These are phyloP conservation scores for Oryza meyeriana DNA, from an alignment of 176 grass and related monocot genomes.

Conservation along the genomic window DNA sequence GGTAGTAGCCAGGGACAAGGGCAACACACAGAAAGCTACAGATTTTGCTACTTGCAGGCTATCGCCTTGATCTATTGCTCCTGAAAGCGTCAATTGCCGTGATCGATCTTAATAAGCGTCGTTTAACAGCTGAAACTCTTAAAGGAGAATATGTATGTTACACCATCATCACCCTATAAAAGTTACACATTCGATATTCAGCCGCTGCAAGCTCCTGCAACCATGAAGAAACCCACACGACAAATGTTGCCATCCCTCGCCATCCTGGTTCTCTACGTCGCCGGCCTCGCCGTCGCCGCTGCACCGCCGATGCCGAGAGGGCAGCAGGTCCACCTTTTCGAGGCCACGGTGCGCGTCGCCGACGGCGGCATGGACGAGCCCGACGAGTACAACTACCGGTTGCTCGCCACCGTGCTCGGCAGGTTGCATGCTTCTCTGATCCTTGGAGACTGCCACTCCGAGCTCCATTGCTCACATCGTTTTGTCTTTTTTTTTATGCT, in stretches of 20 bases:
- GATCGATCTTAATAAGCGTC: background rate
- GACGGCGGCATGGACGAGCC: background rate
- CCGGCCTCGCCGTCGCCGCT: background rate
- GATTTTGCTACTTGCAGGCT: background rate
- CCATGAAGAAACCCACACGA: conserved; percentile 15
- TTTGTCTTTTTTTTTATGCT: conserved; percentile 6
- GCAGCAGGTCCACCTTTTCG: conserved; percentile 35
- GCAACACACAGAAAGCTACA: background rate
- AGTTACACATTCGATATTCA: background rate
- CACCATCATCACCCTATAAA: background rate
- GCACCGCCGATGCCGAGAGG: background rate
- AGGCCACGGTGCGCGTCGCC: conserved; percentile 24
- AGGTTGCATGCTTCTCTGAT: background rate
- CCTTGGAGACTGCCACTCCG: background rate
- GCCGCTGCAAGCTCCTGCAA: background rate
- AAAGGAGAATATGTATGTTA: background rate
- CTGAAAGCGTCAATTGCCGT: background rate
- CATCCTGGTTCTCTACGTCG: conserved; percentile 18
- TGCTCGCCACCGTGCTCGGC: conserved; percentile 42
- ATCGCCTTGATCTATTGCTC: background rate
- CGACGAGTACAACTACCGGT: conserved; percentile 36
- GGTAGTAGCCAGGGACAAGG: background rate
- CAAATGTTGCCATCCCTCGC: background rate
- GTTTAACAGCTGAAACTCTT: conserved; percentile 5
- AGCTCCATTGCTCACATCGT: background rate